Evolutionary conservation across 805 yeast genomes (phyloP).

Genomic region (Dipodascus albidus): DNA sequence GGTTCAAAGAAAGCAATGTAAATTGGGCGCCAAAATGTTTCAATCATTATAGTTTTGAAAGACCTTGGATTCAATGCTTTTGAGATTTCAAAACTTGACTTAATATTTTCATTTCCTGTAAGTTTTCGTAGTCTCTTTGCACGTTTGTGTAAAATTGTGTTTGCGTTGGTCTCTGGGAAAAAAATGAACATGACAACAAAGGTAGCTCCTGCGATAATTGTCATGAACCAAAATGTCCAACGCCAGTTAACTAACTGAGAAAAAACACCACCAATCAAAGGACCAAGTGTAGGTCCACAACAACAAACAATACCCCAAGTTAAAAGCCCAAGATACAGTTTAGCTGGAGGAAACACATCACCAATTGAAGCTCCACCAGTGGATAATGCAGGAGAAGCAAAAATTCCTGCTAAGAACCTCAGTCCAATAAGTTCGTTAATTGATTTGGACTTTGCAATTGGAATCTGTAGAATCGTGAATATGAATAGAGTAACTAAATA

Average conservation of each 20-base stretch:
- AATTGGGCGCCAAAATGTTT: conserved; percentile 25
- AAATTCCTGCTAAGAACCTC: conserved; percentile 62
- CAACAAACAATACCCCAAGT: conserved; percentile 43
- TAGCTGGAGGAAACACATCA: conserved; percentile 33
- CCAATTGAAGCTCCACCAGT: conserved; percentile 62
- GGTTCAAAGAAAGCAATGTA: conserved; percentile 39
- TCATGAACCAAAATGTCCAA: conserved; percentile 38
- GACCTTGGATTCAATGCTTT: neutral
- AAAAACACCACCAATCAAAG: conserved; percentile 42
- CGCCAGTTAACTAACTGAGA: conserved; percentile 41
- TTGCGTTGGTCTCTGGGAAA: conserved; percentile 41
- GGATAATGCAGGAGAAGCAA: conserved; percentile 75
- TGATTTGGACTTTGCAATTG: conserved; percentile 38
- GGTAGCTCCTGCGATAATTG: conserved; percentile 29
- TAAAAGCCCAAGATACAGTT: conserved; percentile 37
- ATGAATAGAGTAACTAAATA: conserved; percentile 36
- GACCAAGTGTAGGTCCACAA: conserved; percentile 44
- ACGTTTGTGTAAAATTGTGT: conserved; percentile 36
- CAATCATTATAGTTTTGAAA: conserved; percentile 7
- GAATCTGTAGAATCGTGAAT: conserved; percentile 41
- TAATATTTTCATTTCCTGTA: conserved; percentile 37
- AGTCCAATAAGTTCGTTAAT: conserved; percentile 39
- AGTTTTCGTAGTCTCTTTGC: conserved; percentile 36
- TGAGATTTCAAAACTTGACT: conserved; percentile 32
- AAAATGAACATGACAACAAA: conserved; percentile 28